Conservation (phyloP, 179 eudicot species). For the Actinidia arguta region DNA sequence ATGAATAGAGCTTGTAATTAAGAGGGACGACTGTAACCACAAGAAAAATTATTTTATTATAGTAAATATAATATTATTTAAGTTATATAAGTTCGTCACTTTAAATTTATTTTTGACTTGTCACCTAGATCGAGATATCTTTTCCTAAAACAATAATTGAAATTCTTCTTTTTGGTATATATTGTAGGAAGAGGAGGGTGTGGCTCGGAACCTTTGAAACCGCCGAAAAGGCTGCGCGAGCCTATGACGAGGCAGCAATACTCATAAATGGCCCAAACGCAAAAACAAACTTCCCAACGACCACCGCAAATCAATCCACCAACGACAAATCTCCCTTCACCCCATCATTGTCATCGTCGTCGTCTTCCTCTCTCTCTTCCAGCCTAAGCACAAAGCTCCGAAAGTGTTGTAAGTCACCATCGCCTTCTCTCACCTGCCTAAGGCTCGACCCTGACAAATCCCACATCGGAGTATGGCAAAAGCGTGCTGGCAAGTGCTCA, state of each 20-base stretch:
- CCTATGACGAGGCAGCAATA: conserved; percentile 60
- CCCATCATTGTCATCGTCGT: conserved; percentile 7
- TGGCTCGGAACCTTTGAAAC: conserved; percentile 61
- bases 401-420: conserved; percentile 55
- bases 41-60: too few relatives aligned
- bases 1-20: too few relatives aligned
- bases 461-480: conserved; percentile 87
- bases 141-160: too few relatives aligned
- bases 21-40: too few relatives aligned
- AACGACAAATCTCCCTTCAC: background rate
- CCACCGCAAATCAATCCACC: background rate
- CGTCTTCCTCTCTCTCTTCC: conserved; percentile 35
- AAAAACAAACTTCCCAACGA: conserved; percentile 56
- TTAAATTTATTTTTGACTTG: too few relatives aligned
- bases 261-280: conserved; percentile 57
- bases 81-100: too few relatives aligned
- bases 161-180: too few relatives aligned
- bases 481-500: conserved; percentile 52
- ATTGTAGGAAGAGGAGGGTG: conserved; percentile 52
- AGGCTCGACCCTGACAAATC: conserved; percentile 77
- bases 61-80: too few relatives aligned
- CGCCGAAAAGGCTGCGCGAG: conserved; percentile 61
- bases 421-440: conserved; percentile 79
- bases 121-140: too few relatives aligned
- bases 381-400: conserved; percentile 62